Evolutionary conservation across 768 basidiomycete species (phyloP), one percentile per base, ranked within the genome.

Genomic region (Pluteus cervinus): DNA sequence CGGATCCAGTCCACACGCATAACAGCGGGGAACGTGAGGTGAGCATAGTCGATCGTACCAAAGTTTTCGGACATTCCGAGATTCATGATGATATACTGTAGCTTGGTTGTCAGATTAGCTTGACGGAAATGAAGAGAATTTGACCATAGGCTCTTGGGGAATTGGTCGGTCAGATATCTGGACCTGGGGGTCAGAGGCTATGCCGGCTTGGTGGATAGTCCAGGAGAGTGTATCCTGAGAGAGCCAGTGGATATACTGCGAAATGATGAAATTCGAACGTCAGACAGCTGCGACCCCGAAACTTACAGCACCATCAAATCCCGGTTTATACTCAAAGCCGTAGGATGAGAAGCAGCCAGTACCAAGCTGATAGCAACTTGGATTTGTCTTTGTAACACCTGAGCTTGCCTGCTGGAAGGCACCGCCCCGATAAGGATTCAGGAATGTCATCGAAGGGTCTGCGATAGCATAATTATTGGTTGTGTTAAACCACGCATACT

Each of bases 1-100:
- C 93, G 77, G 38, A 97, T 77, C 63, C 83, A 96, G 54, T 96
- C 89, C 28, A 94, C 66, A 33, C 63, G 67, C 86, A 96, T 81
- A 3, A 52, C 64, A 4, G 79, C 58, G 6, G 91, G 90, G 62
- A 88, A 91, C 12, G 61, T 63, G 15, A 94, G 63, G 41, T 82
- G 66, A 12, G 71, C 58, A 34, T 87, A 68, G 61, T 96, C 82
- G 35, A 92, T 77, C 4, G 57, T 33, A 7, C 70, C 69, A 24
- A 96, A 96, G 57, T 84, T 86, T 37, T 65, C 61, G 3, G 88
- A 91, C 60, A 94, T 79, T 37, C 89, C 92, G 51, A 92, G 62
- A 56, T 93, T 92, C 51, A 75, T 64, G 46, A 96, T 81, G 50
- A 96, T 64, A 48, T 90, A 90, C 87, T 89, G 48, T 7, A 34